These are phyloP conservation scores for Colletotrichum sp. DNA, from an alignment of 2,329 filamentous ascomycete genomes.

Conservation along the genomic window DNA sequence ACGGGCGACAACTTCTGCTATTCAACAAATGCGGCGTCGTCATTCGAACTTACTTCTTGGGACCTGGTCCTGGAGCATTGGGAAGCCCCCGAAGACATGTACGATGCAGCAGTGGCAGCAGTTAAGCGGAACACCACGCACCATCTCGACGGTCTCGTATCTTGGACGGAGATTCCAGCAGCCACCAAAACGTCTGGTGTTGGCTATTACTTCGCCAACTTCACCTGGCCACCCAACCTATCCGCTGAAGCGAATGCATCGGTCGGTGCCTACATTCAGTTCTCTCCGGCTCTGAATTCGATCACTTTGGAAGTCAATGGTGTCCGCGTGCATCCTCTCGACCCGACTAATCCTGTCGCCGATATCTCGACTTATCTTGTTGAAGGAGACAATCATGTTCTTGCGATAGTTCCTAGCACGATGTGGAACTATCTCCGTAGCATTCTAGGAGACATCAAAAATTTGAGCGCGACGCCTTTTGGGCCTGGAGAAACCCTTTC, in stretches of 20 bases:
- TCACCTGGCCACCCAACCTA: neutral
- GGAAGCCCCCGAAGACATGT: constrained; percentile 7
- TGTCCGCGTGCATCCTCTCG: neutral
- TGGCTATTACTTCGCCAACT: constrained; percentile 6
- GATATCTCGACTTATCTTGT: neutral
- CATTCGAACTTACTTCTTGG: constrained; percentile 1
- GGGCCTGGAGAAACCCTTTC: neutral
- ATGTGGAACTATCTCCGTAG: constrained; percentile 13
- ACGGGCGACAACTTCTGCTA: neutral
- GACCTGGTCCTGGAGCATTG: constrained; percentile 1
- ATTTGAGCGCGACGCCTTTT: neutral
- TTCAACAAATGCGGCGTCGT: neutral
- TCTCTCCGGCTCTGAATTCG: neutral
- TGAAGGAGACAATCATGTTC: neutral
- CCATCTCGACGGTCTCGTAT: neutral
- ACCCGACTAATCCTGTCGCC: neutral
- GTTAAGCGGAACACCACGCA: constrained; percentile 9
- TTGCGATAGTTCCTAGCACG: neutral
- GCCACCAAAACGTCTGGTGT: constrained; percentile 3
- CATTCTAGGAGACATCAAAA: neutral
- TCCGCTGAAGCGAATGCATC: neutral
- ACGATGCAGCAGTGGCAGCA: neutral
- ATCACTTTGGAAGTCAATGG: neutral
- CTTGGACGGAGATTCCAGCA: neutral
- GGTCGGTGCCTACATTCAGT: neutral